Percentiles rank a stretch among this genome's conserved stretches.
Conservation (phyloP, 768 basidiomycete species). For the Fomitopsis serialis region DNA sequence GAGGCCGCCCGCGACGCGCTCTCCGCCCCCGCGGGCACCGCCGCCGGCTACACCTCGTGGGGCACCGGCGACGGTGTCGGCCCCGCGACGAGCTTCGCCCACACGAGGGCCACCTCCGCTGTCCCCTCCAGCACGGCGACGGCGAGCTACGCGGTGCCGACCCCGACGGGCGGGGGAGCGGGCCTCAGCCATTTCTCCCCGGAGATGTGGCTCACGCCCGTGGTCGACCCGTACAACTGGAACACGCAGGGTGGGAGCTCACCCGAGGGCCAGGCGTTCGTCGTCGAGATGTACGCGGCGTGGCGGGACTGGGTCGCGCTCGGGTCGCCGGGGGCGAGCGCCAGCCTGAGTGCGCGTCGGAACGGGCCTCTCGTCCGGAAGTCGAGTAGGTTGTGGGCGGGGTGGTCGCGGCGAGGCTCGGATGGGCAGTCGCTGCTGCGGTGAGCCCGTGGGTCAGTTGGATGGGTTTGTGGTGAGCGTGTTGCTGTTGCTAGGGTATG, state of each 20-base stretch:
- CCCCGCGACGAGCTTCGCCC: neutral
- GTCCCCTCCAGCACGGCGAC: neutral
- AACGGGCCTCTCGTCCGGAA: too few relatives aligned
- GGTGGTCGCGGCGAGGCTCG: too few relatives aligned
- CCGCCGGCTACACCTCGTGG: slow-evolving; percentile 2
- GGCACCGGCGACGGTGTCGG: slow-evolving; percentile 2
- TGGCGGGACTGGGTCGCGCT: slow-evolving; percentile 67
- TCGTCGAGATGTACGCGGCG: slow-evolving; percentile 68
- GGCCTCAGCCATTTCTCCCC: slow-evolving; percentile 42
- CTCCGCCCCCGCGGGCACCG: slow-evolving; percentile 10
- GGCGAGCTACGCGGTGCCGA: slow-evolving; percentile 1
- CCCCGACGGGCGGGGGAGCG: slow-evolving; percentile 8
- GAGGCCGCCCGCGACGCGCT: slow-evolving; percentile 45
- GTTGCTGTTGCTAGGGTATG: too few relatives aligned
- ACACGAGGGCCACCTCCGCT: neutral
- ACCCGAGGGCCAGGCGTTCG: slow-evolving; percentile 78
- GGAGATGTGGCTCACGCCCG: slow-evolving; percentile 66
- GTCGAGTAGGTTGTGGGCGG: too few relatives aligned
- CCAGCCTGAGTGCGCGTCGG: neutral
- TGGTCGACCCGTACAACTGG: slow-evolving; percentile 66
- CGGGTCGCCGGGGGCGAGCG: slow-evolving; percentile 49
- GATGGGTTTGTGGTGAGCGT: too few relatives aligned
- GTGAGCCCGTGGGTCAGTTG: too few relatives aligned
- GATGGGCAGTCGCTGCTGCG: too few relatives aligned
- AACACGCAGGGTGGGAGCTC: slow-evolving; percentile 43